Base-by-base conservation (phyloP, 176 grass and related monocot genomes). In the Carex kokanica region DNA sequence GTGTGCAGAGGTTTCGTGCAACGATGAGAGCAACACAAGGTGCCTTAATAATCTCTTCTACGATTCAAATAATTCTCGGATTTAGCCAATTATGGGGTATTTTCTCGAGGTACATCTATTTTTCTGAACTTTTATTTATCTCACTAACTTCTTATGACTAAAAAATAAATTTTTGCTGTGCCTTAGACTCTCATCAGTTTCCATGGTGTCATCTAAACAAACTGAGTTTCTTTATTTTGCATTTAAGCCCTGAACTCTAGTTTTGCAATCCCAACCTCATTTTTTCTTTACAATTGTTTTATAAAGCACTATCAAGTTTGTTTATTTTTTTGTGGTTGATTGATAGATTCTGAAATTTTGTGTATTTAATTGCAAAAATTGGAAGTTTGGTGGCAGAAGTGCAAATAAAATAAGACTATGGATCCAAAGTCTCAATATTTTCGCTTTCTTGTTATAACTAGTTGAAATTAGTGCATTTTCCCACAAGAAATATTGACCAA, bases 71-170 rank as follows among this genome's bases (percentile, higher is more conserved):
- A 79, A 93, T 98, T 86, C 90, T 98, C 53, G 96, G 96, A 34
- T 95, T 95, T 67, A 98, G 96, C 80, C 92, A 95, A 56, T 21
- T 98, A 68, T 98, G 96, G 96, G 96, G 92, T 87, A 98, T 98
- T 87, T 95, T 89, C 68, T 95, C 96, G 18, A 95, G 96, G 96
- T 98, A 94, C 27, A 78, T 38, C 34, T 21, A 83, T 79, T n/a
- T n/a, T n/a, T 21, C 12, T 12, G 6, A 70, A 64, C 57, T 83
- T 71, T 16, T 51, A 17, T 60, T 82, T 31, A 66, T 64, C 24
- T 51, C 60, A 23, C 14, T 25, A 82, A n/a, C 65, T 38, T 69
- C 3, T 36, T 36, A 3, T 36, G 41, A 40, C 32, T 38, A 8
- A 40, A 18, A 53, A 38, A 38, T 0, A 38, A 5, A 38, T 52